phyloP scores from a whole-genome alignment of 202 grass and related monocot species.

The Schoenoplectus triqueter region DNA sequence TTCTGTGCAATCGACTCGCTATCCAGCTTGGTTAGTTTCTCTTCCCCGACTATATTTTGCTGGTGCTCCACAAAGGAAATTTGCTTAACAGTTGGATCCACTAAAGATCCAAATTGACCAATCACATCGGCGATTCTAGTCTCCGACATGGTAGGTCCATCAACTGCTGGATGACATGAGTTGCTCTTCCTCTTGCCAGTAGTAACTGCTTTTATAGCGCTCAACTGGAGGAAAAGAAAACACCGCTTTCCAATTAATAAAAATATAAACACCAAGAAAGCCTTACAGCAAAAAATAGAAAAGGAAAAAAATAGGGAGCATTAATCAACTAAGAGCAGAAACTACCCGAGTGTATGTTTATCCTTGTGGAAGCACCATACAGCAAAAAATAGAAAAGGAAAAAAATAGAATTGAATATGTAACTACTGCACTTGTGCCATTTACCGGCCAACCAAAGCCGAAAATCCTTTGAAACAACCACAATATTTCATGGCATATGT shows the following conservation, averaged over 20 bases:
- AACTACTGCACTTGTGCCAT: no score
- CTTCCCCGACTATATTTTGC: constrained; percentile 34
- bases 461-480: not conserved
- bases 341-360: no score
- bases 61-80: constrained; percentile 69
- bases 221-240: constrained; percentile 46
- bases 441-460: not conserved
- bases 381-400: no score
- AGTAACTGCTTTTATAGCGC: constrained; percentile 35
- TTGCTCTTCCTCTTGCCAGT: constrained; percentile 61
- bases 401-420: no score
- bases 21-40: constrained; percentile 58
- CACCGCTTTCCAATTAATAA: no score
- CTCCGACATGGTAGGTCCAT: constrained; percentile 57
- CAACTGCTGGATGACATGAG: constrained; percentile 44
- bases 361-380: no score
- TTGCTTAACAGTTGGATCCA: constrained; percentile 52
- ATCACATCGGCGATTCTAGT: constrained; percentile 44
- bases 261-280: no score
- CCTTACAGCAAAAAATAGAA: no score
- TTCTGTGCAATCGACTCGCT: constrained; percentile 66
- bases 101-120: constrained; percentile 45
- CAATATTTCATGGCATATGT: constrained; percentile 17
- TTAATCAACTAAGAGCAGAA: no score
- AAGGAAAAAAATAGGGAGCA: no score